A percentile compares a stretch with the other conserved stretches of the same genome.
These are phyloP conservation scores for Citrullus mucosospermus DNA, from an alignment of 306 rosid species.

Conservation along the genomic window DNA sequence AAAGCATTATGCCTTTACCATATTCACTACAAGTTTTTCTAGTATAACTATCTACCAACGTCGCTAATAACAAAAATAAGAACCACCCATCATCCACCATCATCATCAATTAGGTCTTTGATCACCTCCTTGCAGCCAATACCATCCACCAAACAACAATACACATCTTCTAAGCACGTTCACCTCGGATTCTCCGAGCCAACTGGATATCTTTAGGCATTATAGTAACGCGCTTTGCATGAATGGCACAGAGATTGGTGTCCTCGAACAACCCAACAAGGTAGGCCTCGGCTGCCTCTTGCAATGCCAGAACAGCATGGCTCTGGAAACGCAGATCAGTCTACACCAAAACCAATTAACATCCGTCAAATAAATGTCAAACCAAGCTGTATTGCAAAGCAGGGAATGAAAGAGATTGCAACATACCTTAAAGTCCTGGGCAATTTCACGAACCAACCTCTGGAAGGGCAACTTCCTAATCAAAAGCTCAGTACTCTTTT, in stretches of 20 bases:
- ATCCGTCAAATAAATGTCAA: not conserved
- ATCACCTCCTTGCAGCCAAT: constrained; percentile 40
- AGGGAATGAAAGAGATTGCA: not conserved
- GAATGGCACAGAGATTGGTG: constrained; percentile 83
- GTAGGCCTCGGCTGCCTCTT: constrained; percentile 95
- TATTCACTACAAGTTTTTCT: not conserved
- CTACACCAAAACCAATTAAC: constrained; percentile 19
- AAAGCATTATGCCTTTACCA: not conserved
- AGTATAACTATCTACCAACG: not conserved
- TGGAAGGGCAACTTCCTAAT: constrained; percentile 91
- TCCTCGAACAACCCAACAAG: constrained; percentile 82
- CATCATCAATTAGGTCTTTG: not conserved
- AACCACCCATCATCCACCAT: not conserved
- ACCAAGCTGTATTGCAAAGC: not conserved
- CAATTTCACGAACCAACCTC: constrained; percentile 92
- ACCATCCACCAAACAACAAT: not conserved
- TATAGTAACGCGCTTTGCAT: constrained; percentile 88
- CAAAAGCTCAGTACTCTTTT: constrained; percentile 83
- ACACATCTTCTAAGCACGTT: constrained; percentile 46
- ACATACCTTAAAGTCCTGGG: constrained; percentile 79
- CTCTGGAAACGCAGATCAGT: constrained; percentile 96
- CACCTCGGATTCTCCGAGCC: constrained; percentile 82
- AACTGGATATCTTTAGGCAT: constrained; percentile 96
- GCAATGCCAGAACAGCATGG: constrained; percentile 79
- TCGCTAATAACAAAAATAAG: not conserved